These are phyloP conservation scores for Heliamphora pulchella DNA, from an alignment of 179 eudicot genomes.

Conservation along the genomic window DNA sequence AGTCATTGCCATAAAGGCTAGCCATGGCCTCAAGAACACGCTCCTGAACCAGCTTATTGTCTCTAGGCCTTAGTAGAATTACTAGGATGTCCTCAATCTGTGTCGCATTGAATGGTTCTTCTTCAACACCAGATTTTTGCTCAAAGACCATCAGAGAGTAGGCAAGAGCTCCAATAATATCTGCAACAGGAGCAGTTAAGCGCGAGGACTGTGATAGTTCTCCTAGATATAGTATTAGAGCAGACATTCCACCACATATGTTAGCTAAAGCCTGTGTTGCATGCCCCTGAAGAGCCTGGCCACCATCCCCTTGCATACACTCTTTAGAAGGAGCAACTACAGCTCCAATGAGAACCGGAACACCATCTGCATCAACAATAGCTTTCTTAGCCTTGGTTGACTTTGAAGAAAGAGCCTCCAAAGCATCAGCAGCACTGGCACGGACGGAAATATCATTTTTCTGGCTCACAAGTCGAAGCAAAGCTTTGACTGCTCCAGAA, in stretches of 20 bases:
- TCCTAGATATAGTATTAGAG: slow-evolving; percentile 54
- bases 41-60: slow-evolving; percentile 54
- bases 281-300: slow-evolving; percentile 55
- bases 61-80: slow-evolving; percentile 45
- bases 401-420: slow-evolving; percentile 55
- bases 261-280: slow-evolving; percentile 54
- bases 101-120: slow-evolving; percentile 45
- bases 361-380: slow-evolving; percentile 55
- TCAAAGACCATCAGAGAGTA: slow-evolving; percentile 51
- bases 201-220: slow-evolving; percentile 62
- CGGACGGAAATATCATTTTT: slow-evolving; percentile 52
- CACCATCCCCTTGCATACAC: slow-evolving; percentile 60
- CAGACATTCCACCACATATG: slow-evolving; percentile 62
- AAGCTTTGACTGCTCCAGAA: slow-evolving; percentile 59
- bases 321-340: slow-evolving; percentile 76
- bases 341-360: slow-evolving; percentile 53
- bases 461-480: slow-evolving; percentile 51
- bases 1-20: slow-evolving; percentile 53
- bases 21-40: slow-evolving; percentile 73
- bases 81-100: slow-evolving; percentile 45
- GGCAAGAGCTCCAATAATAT: slow-evolving; percentile 68
- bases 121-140: slow-evolving; percentile 32
- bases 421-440: slow-evolving; percentile 69
- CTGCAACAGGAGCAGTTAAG: slow-evolving; percentile 63
- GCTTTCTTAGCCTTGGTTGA: slow-evolving; percentile 49